Conservation (phyloP, 331 rosid genomes). For the Malus hybrid region DNA sequence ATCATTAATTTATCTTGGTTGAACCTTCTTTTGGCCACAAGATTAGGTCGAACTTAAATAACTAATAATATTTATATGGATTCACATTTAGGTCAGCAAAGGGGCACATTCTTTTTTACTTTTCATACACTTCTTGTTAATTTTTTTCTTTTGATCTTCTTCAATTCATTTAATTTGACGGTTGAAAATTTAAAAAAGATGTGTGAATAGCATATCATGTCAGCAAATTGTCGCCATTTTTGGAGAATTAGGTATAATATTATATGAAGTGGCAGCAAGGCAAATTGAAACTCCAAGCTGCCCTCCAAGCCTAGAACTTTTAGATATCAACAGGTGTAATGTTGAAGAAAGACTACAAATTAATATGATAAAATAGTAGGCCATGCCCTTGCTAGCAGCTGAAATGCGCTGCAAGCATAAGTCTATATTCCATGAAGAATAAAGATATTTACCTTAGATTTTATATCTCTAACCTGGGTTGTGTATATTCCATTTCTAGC, state of each 20-base stretch:
- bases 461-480: constrained; percentile 12
- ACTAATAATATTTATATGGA: background rate
- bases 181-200: too few species aligned
- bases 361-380: background rate
- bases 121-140: accelerated
- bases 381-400: background rate
- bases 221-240: background rate
- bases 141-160: too few species aligned
- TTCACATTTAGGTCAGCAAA: background rate
- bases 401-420: constrained; percentile 3
- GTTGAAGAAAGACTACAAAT: background rate
- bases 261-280: background rate
- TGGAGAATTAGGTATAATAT: background rate
- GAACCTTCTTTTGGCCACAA: background rate
- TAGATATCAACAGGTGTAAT: background rate
- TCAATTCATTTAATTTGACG: too few species aligned
- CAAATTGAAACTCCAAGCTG: background rate
- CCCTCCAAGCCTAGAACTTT: background rate
- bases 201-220: background rate
- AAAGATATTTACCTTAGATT: constrained; percentile 19
- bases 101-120: too few species aligned
- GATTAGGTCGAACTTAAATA: background rate
- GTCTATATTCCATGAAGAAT: constrained; percentile 13
- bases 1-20: background rate
- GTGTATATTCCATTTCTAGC: background rate